Evolutionary conservation across 2,329 filamentous ascomycete genomes (phyloP).

Genomic region (Claviceps sp.): DNA sequence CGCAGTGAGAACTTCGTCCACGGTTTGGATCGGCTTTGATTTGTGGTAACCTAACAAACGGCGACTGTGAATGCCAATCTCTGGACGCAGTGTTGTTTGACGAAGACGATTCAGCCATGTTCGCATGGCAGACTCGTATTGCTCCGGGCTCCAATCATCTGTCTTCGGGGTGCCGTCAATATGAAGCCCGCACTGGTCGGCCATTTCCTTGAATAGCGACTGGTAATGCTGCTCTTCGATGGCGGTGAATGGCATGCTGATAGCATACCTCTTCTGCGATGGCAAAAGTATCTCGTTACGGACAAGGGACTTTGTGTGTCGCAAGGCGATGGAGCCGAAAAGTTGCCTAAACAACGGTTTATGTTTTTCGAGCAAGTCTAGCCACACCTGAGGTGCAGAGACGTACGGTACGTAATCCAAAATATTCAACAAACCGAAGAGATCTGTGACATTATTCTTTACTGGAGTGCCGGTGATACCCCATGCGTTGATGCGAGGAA

Average conservation of each 20-base stretch:
- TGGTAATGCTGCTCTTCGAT: slow-evolving; percentile 86
- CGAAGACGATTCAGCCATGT: slow-evolving; percentile 64
- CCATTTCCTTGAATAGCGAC: slow-evolving; percentile 63
- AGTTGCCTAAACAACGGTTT: slow-evolving; percentile 53
- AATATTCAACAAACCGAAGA: slow-evolving; percentile 71
- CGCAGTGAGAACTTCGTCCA: slow-evolving; percentile 72
- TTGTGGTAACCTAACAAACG: slow-evolving; percentile 48
- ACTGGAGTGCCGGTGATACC: slow-evolving; percentile 81
- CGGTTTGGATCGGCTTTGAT: slow-evolving; percentile 59
- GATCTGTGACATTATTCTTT: slow-evolving; percentile 61
- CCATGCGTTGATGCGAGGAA: slow-evolving; percentile 82
- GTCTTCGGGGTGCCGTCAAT: slow-evolving; percentile 46
- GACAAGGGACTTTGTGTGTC: slow-evolving; percentile 75
- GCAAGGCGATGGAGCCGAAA: slow-evolving; percentile 59
- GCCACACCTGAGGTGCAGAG: slow-evolving; percentile 51
- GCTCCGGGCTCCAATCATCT: slow-evolving; percentile 52
- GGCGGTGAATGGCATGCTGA: slow-evolving; percentile 79
- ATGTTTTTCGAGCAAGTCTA: slow-evolving; percentile 46
- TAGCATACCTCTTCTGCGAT: slow-evolving; percentile 70
- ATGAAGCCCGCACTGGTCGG: slow-evolving; percentile 52
- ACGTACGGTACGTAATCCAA: slow-evolving; percentile 67
- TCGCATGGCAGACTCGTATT: slow-evolving; percentile 60
- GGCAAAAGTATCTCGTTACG: slow-evolving; percentile 69
- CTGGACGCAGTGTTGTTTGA: slow-evolving; percentile 75
- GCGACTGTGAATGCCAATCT: slow-evolving; percentile 57